A percentile compares a stretch with the other conserved stretches of the same genome.
Conservation (phyloP, 305 asterid species). For the Euphrasia arctica region DNA sequence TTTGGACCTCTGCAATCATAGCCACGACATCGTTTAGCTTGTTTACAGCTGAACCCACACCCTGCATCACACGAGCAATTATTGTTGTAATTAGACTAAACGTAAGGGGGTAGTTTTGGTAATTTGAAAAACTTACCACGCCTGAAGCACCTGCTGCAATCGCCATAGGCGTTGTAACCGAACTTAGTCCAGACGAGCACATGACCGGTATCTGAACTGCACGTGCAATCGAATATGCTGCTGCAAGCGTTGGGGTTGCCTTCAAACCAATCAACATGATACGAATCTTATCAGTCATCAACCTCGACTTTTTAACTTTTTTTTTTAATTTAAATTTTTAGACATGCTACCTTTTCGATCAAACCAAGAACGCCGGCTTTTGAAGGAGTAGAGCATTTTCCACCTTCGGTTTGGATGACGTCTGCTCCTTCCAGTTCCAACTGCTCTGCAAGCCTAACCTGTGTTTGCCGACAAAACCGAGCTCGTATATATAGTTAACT, state of each 20-base stretch:
- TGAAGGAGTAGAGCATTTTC: slow-evolving; percentile 72
- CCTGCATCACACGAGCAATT: slow-evolving; percentile 35
- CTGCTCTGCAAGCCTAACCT: slow-evolving; percentile 78
- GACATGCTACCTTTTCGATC: slow-evolving; percentile 65
- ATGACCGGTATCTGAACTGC: slow-evolving; percentile 76
- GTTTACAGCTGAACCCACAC: slow-evolving; percentile 89
- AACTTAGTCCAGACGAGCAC: slow-evolving; percentile 88
- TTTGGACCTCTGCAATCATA: slow-evolving; percentile 84
- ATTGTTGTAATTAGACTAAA: not conserved
- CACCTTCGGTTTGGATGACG: slow-evolving; percentile 91
- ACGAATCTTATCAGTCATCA: not conserved
- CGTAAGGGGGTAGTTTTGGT: not conserved
- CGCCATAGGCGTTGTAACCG: slow-evolving; percentile 95
- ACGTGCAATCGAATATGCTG: slow-evolving; percentile 80
- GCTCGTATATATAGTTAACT: not conserved
- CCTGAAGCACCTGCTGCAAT: slow-evolving; percentile 90
- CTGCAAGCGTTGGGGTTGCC: slow-evolving; percentile 94
- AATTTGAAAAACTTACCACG: slow-evolving; percentile 43
- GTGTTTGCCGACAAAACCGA: slow-evolving; percentile 20
- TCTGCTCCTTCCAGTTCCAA: slow-evolving; percentile 84
- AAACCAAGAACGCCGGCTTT: slow-evolving; percentile 80
- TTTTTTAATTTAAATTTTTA: not conserved
- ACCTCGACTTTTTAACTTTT: not conserved
- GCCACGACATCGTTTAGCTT: slow-evolving; percentile 85
- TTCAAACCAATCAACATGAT: slow-evolving; percentile 22